phyloP scores from a whole-genome alignment of 2,329 filamentous ascomycete genomes.

The Bipolaris cookei region DNA sequence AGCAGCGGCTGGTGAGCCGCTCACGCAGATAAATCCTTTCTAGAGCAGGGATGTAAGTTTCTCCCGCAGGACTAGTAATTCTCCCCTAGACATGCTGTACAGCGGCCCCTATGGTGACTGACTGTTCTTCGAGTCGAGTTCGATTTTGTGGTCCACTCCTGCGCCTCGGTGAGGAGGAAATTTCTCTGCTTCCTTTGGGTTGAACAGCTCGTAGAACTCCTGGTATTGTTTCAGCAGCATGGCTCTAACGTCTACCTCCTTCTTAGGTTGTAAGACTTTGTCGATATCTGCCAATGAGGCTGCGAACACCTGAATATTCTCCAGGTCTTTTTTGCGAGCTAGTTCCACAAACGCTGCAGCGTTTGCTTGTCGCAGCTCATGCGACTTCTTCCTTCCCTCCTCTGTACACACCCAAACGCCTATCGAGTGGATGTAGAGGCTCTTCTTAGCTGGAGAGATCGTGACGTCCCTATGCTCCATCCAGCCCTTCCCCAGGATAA shows the following conservation, averaged over 20 bases:
- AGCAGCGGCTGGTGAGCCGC: too few relatives aligned
- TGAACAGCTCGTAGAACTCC: neutral
- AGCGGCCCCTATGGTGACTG: neutral
- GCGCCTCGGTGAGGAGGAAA: neutral
- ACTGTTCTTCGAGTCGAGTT: neutral
- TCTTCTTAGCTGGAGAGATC: neutral
- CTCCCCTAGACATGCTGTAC: neutral
- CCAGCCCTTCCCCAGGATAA: neutral
- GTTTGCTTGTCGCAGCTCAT: too few relatives aligned
- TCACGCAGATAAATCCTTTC: too few relatives aligned
- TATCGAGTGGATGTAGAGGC: neutral
- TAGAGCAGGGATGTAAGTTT: too few relatives aligned
- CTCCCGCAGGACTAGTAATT: neutral
- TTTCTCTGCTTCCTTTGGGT: neutral
- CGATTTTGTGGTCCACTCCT: neutral
- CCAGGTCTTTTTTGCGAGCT: neutral
- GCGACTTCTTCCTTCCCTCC: neutral
- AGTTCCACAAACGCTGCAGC: neutral
- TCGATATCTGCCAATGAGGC: neutral
- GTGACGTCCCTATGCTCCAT: neutral
- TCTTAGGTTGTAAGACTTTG: neutral
- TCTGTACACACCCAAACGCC: neutral
- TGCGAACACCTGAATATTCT: neutral
- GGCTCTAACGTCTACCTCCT: neutral
- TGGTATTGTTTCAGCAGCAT: neutral